Evolutionary conservation across 768 basidiomycete genomes (phyloP).

Genomic region (Leccinum truebloodii): DNA sequence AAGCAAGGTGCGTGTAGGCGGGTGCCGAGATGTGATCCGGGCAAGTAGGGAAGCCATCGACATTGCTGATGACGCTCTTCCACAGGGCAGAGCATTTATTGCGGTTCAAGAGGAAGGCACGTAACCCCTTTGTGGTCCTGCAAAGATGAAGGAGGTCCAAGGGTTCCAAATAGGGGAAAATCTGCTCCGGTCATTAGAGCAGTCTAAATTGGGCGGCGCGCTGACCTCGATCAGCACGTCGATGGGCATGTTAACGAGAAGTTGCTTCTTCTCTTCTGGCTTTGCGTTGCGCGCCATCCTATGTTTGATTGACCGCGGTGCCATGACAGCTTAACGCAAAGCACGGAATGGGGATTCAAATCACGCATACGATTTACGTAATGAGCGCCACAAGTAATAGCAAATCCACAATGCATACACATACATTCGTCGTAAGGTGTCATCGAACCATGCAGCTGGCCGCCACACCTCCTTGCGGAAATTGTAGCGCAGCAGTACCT

Average conservation of each 20-base stretch:
- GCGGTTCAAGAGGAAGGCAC: constrained; percentile 18
- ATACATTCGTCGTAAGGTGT: constrained; percentile 19
- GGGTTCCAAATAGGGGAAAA: constrained; percentile 23
- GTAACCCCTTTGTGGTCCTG: constrained; percentile 32
- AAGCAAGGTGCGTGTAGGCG: constrained; percentile 32
- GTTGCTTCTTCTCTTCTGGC: neutral
- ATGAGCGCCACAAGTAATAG: neutral
- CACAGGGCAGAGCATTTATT: constrained; percentile 23
- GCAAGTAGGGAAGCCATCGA: constrained; percentile 26
- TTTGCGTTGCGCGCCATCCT: neutral
- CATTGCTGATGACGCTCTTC: constrained; percentile 26
- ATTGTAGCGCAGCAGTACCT: constrained; percentile 7
- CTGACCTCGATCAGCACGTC: constrained; percentile 19
- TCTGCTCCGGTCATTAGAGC: constrained; percentile 2
- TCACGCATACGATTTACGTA: neutral
- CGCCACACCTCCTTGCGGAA: neutral
- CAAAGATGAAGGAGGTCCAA: constrained; percentile 34
- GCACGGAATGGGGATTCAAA: neutral
- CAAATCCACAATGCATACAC: constrained; percentile 10
- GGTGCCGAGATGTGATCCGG: constrained; percentile 24
- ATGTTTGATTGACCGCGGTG: neutral
- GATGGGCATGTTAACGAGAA: constrained; percentile 13
- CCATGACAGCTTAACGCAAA: constrained; percentile 4
- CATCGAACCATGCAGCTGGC: constrained; percentile 8
- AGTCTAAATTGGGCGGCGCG: neutral